phyloP scores from a whole-genome alignment of 2,329 filamentous ascomycete species.

The Calonectria fujianensis region DNA sequence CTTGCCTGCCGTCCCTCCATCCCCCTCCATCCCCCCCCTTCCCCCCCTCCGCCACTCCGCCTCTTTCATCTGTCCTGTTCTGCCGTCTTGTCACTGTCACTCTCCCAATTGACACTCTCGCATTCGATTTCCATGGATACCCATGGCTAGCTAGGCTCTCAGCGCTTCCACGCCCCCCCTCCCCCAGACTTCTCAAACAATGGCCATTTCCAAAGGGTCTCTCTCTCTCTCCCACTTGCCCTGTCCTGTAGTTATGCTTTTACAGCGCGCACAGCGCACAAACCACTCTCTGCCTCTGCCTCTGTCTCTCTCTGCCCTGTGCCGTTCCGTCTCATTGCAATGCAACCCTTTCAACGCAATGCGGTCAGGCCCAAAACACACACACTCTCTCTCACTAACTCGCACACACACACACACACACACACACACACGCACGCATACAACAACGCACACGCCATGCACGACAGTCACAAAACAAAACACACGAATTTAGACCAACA shows the following conservation, averaged over 20 bases:
- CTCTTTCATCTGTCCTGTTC: background rate
- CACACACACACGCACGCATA: background rate
- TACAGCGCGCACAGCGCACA: background rate
- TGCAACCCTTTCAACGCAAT: background rate
- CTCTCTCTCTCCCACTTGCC: background rate
- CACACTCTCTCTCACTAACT: background rate
- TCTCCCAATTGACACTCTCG: conserved; percentile 2
- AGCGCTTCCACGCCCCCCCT: background rate
- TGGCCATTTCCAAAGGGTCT: background rate
- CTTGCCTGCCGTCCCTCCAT: background rate
- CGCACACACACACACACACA: background rate
- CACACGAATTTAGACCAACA: background rate
- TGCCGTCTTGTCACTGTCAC: background rate
- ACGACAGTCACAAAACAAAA: conserved; percentile 9
- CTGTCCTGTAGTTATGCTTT: no score
- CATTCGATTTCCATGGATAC: conserved; percentile 32
- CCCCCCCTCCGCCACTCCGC: conserved; percentile 15
- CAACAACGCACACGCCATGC: background rate
- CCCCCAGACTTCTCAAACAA: background rate
- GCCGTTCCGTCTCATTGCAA: conserved; percentile 3
- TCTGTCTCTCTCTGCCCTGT: background rate
- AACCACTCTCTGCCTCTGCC: background rate
- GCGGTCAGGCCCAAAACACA: conserved; percentile 17
- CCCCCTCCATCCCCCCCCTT: background rate
- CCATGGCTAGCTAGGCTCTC: conserved; percentile 27